phyloP scores from a whole-genome alignment of 2,329 filamentous ascomycete species.

The Fusarium nisikadoi region DNA sequence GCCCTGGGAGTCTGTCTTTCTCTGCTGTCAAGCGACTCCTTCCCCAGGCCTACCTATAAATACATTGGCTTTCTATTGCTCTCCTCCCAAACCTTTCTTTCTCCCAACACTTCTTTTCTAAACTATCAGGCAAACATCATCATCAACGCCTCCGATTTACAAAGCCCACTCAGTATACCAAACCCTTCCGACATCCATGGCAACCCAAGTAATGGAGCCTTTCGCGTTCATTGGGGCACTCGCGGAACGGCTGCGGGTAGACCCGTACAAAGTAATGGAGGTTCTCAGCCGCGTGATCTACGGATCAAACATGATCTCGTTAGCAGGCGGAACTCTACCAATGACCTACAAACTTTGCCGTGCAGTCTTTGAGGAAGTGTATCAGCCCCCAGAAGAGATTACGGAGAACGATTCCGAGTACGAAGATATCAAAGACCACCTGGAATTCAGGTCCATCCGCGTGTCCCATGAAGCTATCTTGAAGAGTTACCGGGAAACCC shows the following conservation, averaged over 20 bases:
- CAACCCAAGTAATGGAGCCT: not conserved
- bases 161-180: not conserved
- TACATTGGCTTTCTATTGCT: not conserved
- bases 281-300: not conserved
- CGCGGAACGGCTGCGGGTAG: not conserved
- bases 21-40: not conserved
- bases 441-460: not conserved
- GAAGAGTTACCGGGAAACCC: conserved; percentile 9
- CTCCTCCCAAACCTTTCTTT: not conserved
- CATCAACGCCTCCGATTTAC: not conserved
- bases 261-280: not conserved
- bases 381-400: not conserved
- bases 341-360: not conserved
- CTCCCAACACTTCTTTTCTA: not conserved
- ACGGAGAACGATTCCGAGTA: not conserved
- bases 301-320: conserved; percentile 21
- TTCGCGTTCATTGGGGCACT: not conserved
- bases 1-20: not conserved
- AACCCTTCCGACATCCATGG: not conserved
- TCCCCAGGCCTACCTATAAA: not conserved
- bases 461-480: not conserved
- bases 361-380: not conserved
- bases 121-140: not conserved
- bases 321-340: not conserved
- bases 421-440: not conserved